These are phyloP conservation scores for Trichoderma atrobrunneum DNA, from an alignment of 2,329 filamentous ascomycete species.

Conservation along the genomic window DNA sequence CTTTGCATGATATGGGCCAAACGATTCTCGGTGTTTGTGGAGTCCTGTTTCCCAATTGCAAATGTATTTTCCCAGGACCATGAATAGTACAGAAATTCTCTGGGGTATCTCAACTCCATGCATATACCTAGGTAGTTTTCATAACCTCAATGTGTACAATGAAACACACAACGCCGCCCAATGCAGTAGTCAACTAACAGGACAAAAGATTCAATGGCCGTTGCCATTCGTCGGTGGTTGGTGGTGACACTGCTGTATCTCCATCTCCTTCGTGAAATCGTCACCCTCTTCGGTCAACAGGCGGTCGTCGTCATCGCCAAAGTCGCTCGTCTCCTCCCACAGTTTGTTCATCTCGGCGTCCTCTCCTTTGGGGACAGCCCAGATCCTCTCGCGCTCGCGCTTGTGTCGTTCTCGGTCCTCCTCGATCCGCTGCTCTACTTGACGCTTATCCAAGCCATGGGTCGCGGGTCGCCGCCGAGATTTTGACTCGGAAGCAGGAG, in stretches of 20 bases:
- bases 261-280: constrained; percentile 46
- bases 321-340: constrained; percentile 83
- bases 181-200: constrained; percentile 19
- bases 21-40: not conserved
- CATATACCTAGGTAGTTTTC: not conserved
- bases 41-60: not conserved
- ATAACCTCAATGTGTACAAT: not conserved
- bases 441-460: constrained; percentile 68
- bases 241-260: constrained; percentile 41
- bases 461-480: constrained; percentile 33
- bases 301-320: constrained; percentile 82
- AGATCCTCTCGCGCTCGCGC: constrained; percentile 84
- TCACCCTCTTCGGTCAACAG: constrained; percentile 69
- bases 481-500: constrained; percentile 41
- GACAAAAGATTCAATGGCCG: constrained; percentile 23
- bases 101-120: constrained; percentile 32
- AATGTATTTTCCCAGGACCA: not conserved
- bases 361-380: constrained; percentile 68
- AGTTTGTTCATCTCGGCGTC: constrained; percentile 73
- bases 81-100: constrained; percentile 5
- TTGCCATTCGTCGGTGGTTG: constrained; percentile 33
- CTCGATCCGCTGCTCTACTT: constrained; percentile 94
- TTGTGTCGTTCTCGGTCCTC: constrained; percentile 96
- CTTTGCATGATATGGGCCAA: not conserved
- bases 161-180: constrained; percentile 31